Evolutionary conservation across 163 green algal genomes (phyloP), one percentile per base, ranked within the genome.

Genomic region (Scenedesmus sp.): DNA sequence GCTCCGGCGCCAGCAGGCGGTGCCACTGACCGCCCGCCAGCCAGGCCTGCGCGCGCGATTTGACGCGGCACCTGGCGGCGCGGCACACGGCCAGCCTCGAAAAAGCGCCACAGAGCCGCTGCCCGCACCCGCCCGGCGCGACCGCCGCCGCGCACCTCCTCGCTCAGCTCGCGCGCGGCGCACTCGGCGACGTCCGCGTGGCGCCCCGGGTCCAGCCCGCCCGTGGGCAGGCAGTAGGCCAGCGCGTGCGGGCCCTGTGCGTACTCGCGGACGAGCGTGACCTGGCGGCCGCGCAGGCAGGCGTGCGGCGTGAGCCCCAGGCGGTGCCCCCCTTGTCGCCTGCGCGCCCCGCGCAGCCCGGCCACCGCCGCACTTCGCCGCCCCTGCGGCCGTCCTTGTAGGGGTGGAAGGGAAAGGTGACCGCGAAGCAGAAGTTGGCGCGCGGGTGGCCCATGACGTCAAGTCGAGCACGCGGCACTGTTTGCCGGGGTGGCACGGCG

Each of bases 371-470:
- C n/a, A 73, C 73, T 39, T 76, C 75, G 6, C 75, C 75, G 3
- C 75, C 63, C 24, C 80, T 72, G 29, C 53, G 34, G 24, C 69
- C 81, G 13, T 77, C 60, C 20, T 29, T 77, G 31, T 81, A 66
- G 0, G 84, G 77, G 71, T 97, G 92, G 75, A 91, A 97, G 11
- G 92, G 92, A n/a, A 97, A 89, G 14, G 80, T 77, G 7, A 94
- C 86, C 1, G 81, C 63, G 64, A 95, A 97, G 28, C 85, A 70
- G 60, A 94, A 96, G 69, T 87, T 78, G 13, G 65, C 67, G 33
- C 83, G 73, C 0, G 92, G 92, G 62, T 96, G 91, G 0, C 92
- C 92, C 10, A 95, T 79, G 24, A 97, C 84, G 63, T 97, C 92
- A n/a, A n/a, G n/a, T n/a, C n/a, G n/a, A n/a, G n/a, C n/a, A n/a